phyloP scores from a whole-genome alignment of 2,329 filamentous ascomycete species.

The Monosporascus ibericus region DNA sequence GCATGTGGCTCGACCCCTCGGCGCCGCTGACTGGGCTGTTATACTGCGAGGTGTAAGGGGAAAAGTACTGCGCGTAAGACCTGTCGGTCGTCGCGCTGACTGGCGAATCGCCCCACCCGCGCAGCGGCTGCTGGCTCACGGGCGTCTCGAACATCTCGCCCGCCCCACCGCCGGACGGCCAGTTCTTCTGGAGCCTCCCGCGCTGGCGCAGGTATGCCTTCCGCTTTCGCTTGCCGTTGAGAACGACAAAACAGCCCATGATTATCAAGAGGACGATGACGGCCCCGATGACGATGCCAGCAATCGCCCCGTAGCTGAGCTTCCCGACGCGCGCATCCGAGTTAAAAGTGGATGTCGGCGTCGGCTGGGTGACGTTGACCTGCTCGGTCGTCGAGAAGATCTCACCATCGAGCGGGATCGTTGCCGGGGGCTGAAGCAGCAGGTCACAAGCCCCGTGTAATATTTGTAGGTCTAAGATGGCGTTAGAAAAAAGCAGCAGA shows the following conservation, averaged over 20 bases:
- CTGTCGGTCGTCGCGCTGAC: slow-evolving; percentile 36
- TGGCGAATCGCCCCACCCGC: slow-evolving; percentile 49
- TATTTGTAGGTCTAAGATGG: slow-evolving; percentile 23
- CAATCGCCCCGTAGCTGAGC: slow-evolving; percentile 47
- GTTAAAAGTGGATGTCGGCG: slow-evolving; percentile 32
- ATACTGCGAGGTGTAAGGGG: slow-evolving; percentile 54
- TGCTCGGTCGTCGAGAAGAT: slow-evolving; percentile 41
- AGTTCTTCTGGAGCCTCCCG: slow-evolving; percentile 35
- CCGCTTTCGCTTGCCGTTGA: slow-evolving; percentile 50
- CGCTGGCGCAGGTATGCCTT: slow-evolving; percentile 44
- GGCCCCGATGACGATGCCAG: slow-evolving; percentile 51
- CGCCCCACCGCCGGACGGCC: slow-evolving; percentile 29
- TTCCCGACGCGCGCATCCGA: slow-evolving; percentile 38
- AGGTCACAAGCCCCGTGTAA: slow-evolving; percentile 53
- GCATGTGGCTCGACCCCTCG: slow-evolving; percentile 24
- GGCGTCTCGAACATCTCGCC: slow-evolving; percentile 46
- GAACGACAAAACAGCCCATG: slow-evolving; percentile 47
- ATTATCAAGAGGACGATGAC: slow-evolving; percentile 41
- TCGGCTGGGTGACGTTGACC: slow-evolving; percentile 46
- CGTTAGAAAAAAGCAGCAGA: slow-evolving; percentile 3
- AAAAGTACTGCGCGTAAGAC: slow-evolving; percentile 44
- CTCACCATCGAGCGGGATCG: slow-evolving; percentile 44
- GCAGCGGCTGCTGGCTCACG: slow-evolving; percentile 45
- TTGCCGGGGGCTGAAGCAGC: slow-evolving; percentile 38
- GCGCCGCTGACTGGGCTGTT: slow-evolving; percentile 48